Base-by-base conservation (phyloP, 495 filamentous ascomycete genomes). In the Chaetomium fimeti region DNA sequence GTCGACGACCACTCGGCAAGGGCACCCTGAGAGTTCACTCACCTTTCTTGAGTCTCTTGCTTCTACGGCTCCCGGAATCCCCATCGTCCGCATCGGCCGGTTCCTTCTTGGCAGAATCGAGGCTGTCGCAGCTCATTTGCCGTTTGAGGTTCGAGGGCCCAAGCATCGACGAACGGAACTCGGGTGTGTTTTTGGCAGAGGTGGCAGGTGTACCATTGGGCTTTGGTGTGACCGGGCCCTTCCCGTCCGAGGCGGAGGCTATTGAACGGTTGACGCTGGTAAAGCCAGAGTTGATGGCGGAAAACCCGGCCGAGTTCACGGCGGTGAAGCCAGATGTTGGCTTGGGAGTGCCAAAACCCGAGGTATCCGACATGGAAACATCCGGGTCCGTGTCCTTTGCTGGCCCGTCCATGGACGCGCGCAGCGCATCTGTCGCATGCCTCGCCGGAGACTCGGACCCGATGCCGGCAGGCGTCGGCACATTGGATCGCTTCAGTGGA, bases 41-140 rank as follows among this genome's bases (percentile, higher is more conserved):
- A 94, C 91, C 92, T 85, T 96, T 97, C 77, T 93, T 95, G 11
- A 96, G 78, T 42, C 94, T 85, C 78, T 98, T 98, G 74, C 92
- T 97, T 59, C 93, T 86, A 62, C 95, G 84, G 62, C 91, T 93
- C 60, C 85, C 86, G 64, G 81, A 82, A 65, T 97, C 91, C 8
- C 77, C 80, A 48, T 92, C 88, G 25, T 86, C 84, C 47, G 84
- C 84, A 29, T 86, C 87, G 45, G 79, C 81, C 27, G 87, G 79
- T 40, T 87, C 87, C 64, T 81, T 83, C 57, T 76, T 81, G 11
- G 75, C 65, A 0, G 86, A 88, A 62, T 84, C 81, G 12, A 81
- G 42, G 71, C 83, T 89, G 29, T 95, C 93, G 60, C 86, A 87
- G 66, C 92, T 94, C 38, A 91, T 82, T 53, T 91, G 89, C 57